Base-by-base conservation (phyloP, 257 asterid genomes). In the Sherardia arvensis region DNA sequence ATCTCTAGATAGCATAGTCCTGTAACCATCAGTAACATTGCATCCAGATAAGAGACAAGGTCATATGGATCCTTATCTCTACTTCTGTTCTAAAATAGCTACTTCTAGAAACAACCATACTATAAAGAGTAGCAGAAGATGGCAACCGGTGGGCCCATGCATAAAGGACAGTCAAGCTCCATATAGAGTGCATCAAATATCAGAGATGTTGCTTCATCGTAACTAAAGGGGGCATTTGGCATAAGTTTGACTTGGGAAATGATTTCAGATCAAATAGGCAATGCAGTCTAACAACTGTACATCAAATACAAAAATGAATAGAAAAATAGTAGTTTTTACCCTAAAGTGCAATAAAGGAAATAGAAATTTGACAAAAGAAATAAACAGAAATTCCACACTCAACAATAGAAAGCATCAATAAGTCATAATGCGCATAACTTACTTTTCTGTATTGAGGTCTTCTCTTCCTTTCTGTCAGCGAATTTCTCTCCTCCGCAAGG, bases 401-500 rank as follows among this genome's bases (percentile, higher is more conserved):
- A 62, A 43, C 40, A 62, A 23, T 40, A 38, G n/a, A 34, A 33
- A 56, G 29, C 33, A 18, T 67, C 21, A 57, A 27, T 15, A 36
- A 8, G 3, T 38, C 17, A 20, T 28, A 30, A 59, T 26, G 59
- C 58, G 57, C 58, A 49, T 75, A 49, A 77, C 90, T 71, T 78
- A 88, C 98, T 78, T 84, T 93, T 66, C 99, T 72, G 67, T 85
- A 87, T 33, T 85, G 88, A 67, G 97, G 99, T 69, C 69, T 82
- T 72, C 97, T 82, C 77, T 87, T 90, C 87, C 81, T 80, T 80
- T 90, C 96, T 12, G 93, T 90, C 77, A 90, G 73, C 22, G 87
- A 64, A 81, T 93, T 93, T 76, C 99, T 85, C 78, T 92, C 99
- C 74, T 92, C 97, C 22, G 96, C 99, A 67, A 92, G 97, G 78